Evolutionary conservation across 2,329 filamentous ascomycete species (phyloP).

Genomic region (Helotiales sp.): DNA sequence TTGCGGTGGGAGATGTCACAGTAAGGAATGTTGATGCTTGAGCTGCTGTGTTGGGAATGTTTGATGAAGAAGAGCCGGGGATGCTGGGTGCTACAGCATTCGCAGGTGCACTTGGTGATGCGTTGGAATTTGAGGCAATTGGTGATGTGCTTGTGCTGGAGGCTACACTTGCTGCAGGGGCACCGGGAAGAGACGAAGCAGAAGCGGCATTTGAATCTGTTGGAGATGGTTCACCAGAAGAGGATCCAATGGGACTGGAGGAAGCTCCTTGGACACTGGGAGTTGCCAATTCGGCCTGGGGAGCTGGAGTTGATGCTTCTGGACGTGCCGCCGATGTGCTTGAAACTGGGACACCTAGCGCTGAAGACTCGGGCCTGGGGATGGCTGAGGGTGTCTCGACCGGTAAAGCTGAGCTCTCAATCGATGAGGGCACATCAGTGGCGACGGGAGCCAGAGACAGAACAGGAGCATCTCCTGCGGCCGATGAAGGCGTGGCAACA

Average conservation of each 20-base stretch:
- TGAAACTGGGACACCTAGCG: not conserved
- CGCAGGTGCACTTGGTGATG: not conserved
- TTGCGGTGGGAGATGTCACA: not conserved
- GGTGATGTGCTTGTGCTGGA: not conserved
- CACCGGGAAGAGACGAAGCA: not conserved
- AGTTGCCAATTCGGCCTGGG: not conserved
- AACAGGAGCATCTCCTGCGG: not conserved
- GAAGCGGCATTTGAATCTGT: not conserved
- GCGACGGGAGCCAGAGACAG: not conserved
- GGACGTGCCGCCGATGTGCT: not conserved
- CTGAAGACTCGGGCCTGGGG: not conserved
- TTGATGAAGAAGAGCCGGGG: not conserved
- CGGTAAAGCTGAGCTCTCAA: not conserved
- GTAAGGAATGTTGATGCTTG: slow-evolving; percentile 6
- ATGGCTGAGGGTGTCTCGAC: not conserved
- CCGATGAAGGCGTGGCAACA: not conserved
- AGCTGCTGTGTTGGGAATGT: not conserved
- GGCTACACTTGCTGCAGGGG: not conserved
- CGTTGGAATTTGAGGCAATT: not conserved
- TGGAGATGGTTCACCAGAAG: not conserved
- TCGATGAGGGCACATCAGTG: not conserved
- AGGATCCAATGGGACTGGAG: not conserved
- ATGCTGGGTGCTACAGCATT: not conserved
- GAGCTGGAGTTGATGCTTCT: not conserved
- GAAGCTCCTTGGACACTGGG: not conserved